phyloP scores from a whole-genome alignment of 179 eudicot genomes.

The Monotropa hypopitys region DNA sequence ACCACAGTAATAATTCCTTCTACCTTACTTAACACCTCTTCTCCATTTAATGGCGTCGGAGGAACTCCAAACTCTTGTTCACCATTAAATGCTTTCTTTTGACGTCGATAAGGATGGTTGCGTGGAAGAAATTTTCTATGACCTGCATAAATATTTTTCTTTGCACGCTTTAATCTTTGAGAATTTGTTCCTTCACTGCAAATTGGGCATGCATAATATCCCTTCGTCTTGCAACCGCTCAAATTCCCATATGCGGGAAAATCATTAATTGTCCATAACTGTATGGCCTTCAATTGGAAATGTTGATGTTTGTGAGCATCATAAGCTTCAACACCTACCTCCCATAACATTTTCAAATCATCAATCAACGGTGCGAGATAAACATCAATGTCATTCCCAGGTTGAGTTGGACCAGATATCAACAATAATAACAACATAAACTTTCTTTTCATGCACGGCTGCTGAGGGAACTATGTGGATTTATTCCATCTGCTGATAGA shows the following conservation, averaged over 20 bases:
- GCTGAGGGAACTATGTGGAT: not conserved
- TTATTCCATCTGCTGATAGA: not conserved
- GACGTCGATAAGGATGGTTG: not conserved
- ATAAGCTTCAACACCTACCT: not conserved
- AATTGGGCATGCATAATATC: not conserved
- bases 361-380: not conserved
- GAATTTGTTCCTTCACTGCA: not conserved
- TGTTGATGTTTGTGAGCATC: not conserved
- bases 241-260: not conserved
- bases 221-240: not conserved
- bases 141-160: not conserved
- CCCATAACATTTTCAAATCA: not conserved
- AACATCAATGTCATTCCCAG: conserved; percentile 7
- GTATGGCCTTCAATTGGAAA: not conserved
- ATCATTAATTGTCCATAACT: not conserved
- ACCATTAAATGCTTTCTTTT: not conserved
- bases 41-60: not conserved
- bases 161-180: not conserved
- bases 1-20: not conserved
- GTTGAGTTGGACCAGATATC: conserved; percentile 1
- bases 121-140: conserved; percentile 1
- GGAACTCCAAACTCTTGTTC: not conserved
- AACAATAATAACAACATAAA: not conserved
- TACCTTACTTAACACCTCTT: not conserved
- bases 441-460: not conserved